Base-by-base conservation (phyloP, 106 monocot species). In the Dioscorea dumetorum region DNA sequence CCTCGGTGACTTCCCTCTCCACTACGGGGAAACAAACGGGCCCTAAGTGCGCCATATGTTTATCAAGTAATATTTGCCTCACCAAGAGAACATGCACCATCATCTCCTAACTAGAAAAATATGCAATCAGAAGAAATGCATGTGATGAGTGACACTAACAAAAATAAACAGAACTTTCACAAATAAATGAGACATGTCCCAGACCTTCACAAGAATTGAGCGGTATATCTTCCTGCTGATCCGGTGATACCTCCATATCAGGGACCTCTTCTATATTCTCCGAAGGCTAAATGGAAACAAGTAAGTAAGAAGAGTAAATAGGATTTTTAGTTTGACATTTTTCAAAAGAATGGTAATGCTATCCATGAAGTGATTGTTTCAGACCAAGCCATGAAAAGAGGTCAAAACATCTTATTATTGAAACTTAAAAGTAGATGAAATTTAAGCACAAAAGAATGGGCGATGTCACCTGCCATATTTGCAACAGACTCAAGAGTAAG, bases 401-500 rank as follows among this genome's bases (percentile, higher is more conserved):
- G 6, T 49, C 1, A 51, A 8, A n/a, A 48, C 17, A 9, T 24
- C 60, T 16, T 54, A 1, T 12, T 18, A 50, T 59, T 4, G 50
- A 24, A 31, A 18, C 31, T 15, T 18, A 4, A 51, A 51, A 8
- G 8, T 9, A 15, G 28, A 62, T 28, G 24, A 5, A 67, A 34
- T 15, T 8, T 32, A 34, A 63, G 18, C 31, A 63, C 17, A 31
- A n/a, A 20, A 33, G 0, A 19, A 48, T 24, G 5, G 13, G 24
- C 33, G 18, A 53, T 68, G 28, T 66, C 15, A 95, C 95, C 91
- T 91, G 91, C 54, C 75, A 80, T 14, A 82, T 24, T 78, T 91
- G 81, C 34, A 95, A 59, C 10, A 99, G 67, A 22, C 69, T 72
- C 95, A 83, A 89, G 5, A 97, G 68, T 54, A 91, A 50, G 72